These are phyloP conservation scores for Aspergillus baeticus DNA, from an alignment of 495 filamentous ascomycete genomes.

Conservation along the genomic window DNA sequence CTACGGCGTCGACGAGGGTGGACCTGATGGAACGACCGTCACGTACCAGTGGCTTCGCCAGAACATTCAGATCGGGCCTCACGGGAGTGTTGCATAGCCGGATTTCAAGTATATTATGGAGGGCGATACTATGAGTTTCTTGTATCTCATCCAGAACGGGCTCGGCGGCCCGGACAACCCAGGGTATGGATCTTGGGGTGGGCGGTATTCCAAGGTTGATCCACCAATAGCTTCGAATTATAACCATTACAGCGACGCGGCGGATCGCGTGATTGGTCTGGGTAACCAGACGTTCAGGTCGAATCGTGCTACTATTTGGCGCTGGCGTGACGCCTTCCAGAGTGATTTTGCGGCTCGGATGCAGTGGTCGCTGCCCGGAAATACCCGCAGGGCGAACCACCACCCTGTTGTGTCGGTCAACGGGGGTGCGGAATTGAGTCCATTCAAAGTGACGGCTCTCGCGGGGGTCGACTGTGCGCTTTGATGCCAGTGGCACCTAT, in stretches of 20 bases:
- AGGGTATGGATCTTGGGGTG: slow-evolving; percentile 48
- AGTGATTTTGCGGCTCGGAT: slow-evolving; percentile 51
- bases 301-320: slow-evolving; percentile 51
- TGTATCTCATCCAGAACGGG: slow-evolving; percentile 49
- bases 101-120: slow-evolving; percentile 43
- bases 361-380: slow-evolving; percentile 40
- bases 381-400: slow-evolving; percentile 35
- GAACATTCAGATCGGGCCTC: slow-evolving; percentile 45
- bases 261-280: slow-evolving; percentile 37
- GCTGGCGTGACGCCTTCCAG: slow-evolving; percentile 48
- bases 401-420: slow-evolving; percentile 43
- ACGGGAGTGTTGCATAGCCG: slow-evolving; percentile 41
- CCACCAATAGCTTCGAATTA: slow-evolving; percentile 2
- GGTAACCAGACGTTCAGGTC: slow-evolving; percentile 33
- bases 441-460: slow-evolving; percentile 33
- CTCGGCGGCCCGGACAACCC: slow-evolving; percentile 43
- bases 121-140: slow-evolving; percentile 47
- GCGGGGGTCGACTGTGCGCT: slow-evolving; percentile 30
- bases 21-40: slow-evolving; percentile 39
- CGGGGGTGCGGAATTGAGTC: slow-evolving; percentile 28
- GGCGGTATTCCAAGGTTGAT: slow-evolving; percentile 34
- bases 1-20: slow-evolving; percentile 45
- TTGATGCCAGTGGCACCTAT: slow-evolving; percentile 41
- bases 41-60: slow-evolving; percentile 43
- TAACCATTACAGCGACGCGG: slow-evolving; percentile 39